A percentile compares a stretch with the other conserved stretches of the same genome.
phyloP scores from a whole-genome alignment of 768 basidiomycete genomes.

The Macrolepiota fuliginosa region DNA sequence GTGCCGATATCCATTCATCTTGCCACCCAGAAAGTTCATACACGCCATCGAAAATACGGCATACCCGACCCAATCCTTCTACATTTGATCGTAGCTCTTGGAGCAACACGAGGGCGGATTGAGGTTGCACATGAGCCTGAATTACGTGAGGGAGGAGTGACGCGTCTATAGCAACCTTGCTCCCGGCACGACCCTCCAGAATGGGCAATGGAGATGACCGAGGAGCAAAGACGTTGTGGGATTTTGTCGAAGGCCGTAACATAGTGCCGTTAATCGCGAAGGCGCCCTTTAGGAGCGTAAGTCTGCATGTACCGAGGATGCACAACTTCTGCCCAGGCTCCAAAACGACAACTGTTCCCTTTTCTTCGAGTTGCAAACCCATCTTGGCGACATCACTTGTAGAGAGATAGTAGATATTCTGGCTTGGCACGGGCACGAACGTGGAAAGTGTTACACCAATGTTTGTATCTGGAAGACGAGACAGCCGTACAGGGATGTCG shows the following conservation, averaged over 20 bases:
- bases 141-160: constrained; percentile 5
- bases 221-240: constrained; percentile 69
- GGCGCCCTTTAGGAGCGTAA: constrained; percentile 63
- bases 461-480: neutral
- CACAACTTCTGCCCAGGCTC: constrained; percentile 50
- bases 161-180: constrained; percentile 2
- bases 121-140: constrained; percentile 13
- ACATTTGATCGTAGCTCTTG: constrained; percentile 59
- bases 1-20: constrained; percentile 27
- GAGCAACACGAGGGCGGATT: constrained; percentile 46
- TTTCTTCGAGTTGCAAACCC: constrained; percentile 23
- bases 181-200: constrained; percentile 25
- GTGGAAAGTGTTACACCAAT: constrained; percentile 37
- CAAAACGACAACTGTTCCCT: constrained; percentile 42
- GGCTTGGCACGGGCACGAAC: constrained; percentile 41
- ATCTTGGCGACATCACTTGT: constrained; percentile 29
- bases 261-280: constrained; percentile 57
- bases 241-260: constrained; percentile 35
- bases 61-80: constrained; percentile 63
- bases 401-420: constrained; percentile 46
- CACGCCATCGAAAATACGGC: constrained; percentile 57
- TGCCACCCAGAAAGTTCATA: constrained; percentile 55
- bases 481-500: constrained; percentile 11
- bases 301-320: constrained; percentile 62
- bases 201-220: constrained; percentile 73